Evolutionary conservation across 345 rosid species (phyloP), one percentile per base, ranked within the genome.

Genomic region (Sonneratia alba): DNA sequence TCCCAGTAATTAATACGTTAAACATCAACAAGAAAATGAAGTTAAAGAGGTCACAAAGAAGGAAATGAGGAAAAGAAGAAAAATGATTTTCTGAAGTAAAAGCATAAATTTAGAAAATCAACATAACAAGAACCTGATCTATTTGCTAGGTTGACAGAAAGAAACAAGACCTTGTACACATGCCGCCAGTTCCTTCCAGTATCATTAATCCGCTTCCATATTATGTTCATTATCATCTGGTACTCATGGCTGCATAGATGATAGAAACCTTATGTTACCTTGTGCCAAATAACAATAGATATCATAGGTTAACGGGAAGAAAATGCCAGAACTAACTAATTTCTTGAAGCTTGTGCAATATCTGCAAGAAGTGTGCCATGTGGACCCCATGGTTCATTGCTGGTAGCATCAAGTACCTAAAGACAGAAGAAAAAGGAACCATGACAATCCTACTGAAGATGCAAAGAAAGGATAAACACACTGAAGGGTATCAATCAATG

Each of bases 361-460:
- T 91, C 97, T 4, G 97, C 93, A 70, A 91, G 95, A 76, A 89
- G 95, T 47, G 90, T 74, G 70, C 97, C 97, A 85, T 89, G 98
- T 32, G 98, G 98, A 82, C 96, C 98, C 97, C 97, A 94, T 7
- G 97, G 87, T 79, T 91, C 98, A 79, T 94, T 94, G 85, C 88
- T 94, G 21, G 97, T 94, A 59, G 96, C 94, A 89, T 94, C 98
- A 64, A 94, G 93, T 77, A 94, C 96, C 98, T 94, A 77, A 79
- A 77, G 68, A 63, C 9, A 32, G 21, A 22, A 16, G 67, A 55
- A 71, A 57, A 16, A 27, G 14, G 22, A 27, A 65, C 15, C n/a
- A 69, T 10, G 61, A 61, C 13, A 61, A 11, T 7, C 22, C 24
- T 55, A 2, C 3, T 3, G 19, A 62, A 27, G 66, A 32, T 27